Conservation (phyloP, 2,329 filamentous ascomycete genomes). For the Aspergillus sp. region DNA sequence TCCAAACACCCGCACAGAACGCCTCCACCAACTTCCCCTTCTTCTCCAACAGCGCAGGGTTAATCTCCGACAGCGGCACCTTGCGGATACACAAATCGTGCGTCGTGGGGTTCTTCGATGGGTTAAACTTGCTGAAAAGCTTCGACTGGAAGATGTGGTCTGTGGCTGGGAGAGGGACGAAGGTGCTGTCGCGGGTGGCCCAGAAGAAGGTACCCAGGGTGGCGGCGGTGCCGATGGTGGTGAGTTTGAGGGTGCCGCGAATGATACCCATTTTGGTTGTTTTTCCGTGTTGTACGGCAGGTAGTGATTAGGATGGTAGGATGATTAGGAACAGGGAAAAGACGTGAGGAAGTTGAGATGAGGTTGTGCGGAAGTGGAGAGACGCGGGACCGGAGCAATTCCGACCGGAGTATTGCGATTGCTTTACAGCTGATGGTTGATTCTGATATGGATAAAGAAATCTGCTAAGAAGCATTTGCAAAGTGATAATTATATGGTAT, state of each 20-base stretch:
- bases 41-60: conserved; percentile 57
- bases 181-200: conserved; percentile 49
- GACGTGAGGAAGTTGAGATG: neutral
- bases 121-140: conserved; percentile 55
- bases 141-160: conserved; percentile 57
- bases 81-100: conserved; percentile 60
- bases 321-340: neutral
- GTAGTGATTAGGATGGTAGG: neutral
- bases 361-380: neutral
- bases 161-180: conserved; percentile 52
- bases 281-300: neutral
- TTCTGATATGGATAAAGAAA: neutral
- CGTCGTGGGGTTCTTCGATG: conserved; percentile 54
- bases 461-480: too few species aligned
- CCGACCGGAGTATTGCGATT: neutral
- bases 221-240: conserved; percentile 43
- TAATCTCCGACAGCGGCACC: conserved; percentile 57
- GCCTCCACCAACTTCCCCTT: conserved; percentile 56
- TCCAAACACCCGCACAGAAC: conserved; percentile 63
- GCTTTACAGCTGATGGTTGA: neutral
- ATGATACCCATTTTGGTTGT: conserved; percentile 47
- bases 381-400: neutral
- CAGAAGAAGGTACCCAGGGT: conserved; percentile 49
- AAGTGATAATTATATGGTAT: too few species aligned
- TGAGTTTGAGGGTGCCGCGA: conserved; percentile 36